Conservation (phyloP, 306 rosid species). For the barrel medic (Medicago truncatula) region MtrunA17r5.0-ANR NC_053046.1:2230001-2230500, state of each 20-base stretch:
- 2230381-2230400: constrained; percentile 12
- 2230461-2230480: constrained; percentile 20
- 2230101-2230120: constrained; percentile 93
- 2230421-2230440: constrained; percentile 24
- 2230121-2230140: constrained; percentile 62
- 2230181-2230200: not conserved
- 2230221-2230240: not conserved
- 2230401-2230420: constrained; percentile 5
- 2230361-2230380: constrained; percentile 1
- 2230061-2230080: constrained; percentile 94
- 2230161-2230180: no score
- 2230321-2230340: constrained; percentile 77
- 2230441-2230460: constrained; percentile 5
- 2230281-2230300: constrained; percentile 78
- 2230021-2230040: constrained; percentile 57
- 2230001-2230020: constrained; percentile 25
- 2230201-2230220: constrained; percentile 20
- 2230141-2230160: constrained; percentile 31
- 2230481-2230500: constrained; percentile 17
- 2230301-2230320: constrained; percentile 68
- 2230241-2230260: constrained; percentile 23
- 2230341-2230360: constrained; percentile 61
- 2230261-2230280: constrained; percentile 68
- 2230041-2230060: constrained; percentile 84
- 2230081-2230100: constrained; percentile 93